Base-by-base conservation (phyloP, 352 stramenopile species). In the Pythium periplocum region DNA sequence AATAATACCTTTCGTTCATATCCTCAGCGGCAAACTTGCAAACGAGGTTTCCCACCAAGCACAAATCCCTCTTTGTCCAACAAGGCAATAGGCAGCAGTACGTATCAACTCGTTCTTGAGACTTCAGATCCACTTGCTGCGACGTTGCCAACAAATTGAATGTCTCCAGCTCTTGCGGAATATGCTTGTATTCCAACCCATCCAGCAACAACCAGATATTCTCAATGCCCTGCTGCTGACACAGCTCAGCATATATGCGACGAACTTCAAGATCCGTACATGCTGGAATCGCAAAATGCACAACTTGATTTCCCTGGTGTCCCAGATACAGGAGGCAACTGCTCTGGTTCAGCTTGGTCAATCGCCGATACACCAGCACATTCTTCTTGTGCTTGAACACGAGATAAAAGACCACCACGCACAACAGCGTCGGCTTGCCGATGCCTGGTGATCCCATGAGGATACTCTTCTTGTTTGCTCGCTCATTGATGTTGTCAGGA, bases 301-400 rank as follows among this genome's bases (percentile, higher is more conserved):
- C 50, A 10, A 68, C 32, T 42, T 61, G 10, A 32, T 43, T 43
- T 35, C 38, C 33, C 32, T 61, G 43, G 40, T 59, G 51, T 3
- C 45, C 55, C 48, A 68, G 43, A 34, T 64, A 64, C 7, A 68
- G 34, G 4, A 68, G 49, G 10, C 44, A 64, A 30, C 55, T 58
- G 2, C 33, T 12, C 31, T 63, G 12, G 10, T 43, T 6, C 11
- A 10, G 32, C 34, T 43, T 47, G 34, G 44, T 59, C 52, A 65
- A 40, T 48, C 43, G 40, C 31, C 61, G 45, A 41, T 65, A 64
- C 48, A 68, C 12, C 6, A 68, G 45, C 55, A 64, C 61, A 37
- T 68, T 61, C 48, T 57, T 68, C 61, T 57, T 65, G 37, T 64
- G 55, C 47, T 59, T 55, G 51, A 64, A 56, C 37, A 53, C 55